phyloP scores from a whole-genome alignment of 805 yeast genomes.

The Candida berthetii region DNA sequence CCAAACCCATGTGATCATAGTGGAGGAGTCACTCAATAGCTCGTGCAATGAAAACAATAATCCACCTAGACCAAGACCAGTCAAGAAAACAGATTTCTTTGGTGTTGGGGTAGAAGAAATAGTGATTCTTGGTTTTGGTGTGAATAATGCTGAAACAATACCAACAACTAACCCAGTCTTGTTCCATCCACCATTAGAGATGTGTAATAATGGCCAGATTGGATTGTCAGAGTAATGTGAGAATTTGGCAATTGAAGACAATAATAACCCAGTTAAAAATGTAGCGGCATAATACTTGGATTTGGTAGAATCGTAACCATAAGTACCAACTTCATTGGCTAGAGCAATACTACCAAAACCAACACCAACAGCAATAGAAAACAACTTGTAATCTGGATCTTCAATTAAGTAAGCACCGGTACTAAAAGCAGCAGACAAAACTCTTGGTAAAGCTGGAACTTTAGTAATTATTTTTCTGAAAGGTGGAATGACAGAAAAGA shows the following conservation, averaged over 20 bases:
- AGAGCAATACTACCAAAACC: constrained; percentile 57
- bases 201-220: constrained; percentile 91
- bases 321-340: constrained; percentile 24
- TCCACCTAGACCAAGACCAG: constrained; percentile 73
- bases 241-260: constrained; percentile 71
- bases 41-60: constrained; percentile 68
- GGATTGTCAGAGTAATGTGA: constrained; percentile 85
- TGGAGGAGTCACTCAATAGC: constrained; percentile 75
- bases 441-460: constrained; percentile 49
- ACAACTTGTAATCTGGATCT: constrained; percentile 65
- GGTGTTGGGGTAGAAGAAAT: constrained; percentile 6
- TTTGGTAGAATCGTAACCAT: constrained; percentile 14
- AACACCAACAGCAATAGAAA: constrained; percentile 60
- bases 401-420: constrained; percentile 68
- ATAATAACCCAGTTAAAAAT: constrained; percentile 63
- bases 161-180: constrained; percentile 62
- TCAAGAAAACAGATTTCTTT: constrained; percentile 32
- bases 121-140: constrained; percentile 30
- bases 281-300: constrained; percentile 36
- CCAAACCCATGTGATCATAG: constrained; percentile 94
- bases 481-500: constrained; percentile 43
- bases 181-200: constrained; percentile 82
- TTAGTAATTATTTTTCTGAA: constrained; percentile 29
- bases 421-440: constrained; percentile 54
- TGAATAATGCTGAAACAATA: constrained; percentile 52